Evolutionary conservation across 1,139 yeast species (phyloP), one percentile per base, ranked within the genome.

Genomic region (Pichia kudriavzevii): DNA sequence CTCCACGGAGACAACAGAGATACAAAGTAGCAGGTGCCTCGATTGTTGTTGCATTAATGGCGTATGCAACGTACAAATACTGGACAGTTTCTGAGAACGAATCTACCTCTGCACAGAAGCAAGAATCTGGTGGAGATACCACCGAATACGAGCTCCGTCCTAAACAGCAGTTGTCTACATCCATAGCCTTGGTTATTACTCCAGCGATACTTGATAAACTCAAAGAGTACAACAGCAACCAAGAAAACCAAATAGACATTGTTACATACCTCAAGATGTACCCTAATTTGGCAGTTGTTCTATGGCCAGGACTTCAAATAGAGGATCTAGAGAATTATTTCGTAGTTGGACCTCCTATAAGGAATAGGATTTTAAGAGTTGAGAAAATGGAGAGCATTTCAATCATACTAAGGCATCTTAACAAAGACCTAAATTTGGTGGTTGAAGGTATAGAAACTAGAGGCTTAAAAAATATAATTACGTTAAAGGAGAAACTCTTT

Each of bases 331-430:
- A 63, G 41, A 35, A 42, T 4, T 48, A 49, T 20, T 37, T 43
- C 23, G 31, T 52, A 4, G 31, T 61, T 14, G 38, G 47, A 4
- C 34, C 45, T 3, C 42, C 45, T 9, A 36, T 53, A 9, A 48
- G 42, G 3, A 51, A 45, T 39, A 60, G 63, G 38, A 42, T 66
- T 2, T 62, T 68, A 4, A 50, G 49, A 28, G 63, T 69, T 32
- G 59, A 55, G 4, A 58, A 63, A 1, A 50, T 53, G 34, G 54
- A 49, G 9, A 68, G 72, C 5, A 47, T 64, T 2, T 66, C 69
- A 60, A 63, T 69, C 13, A 53, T 67, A 14, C 53, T 66, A 9
- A 64, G 64, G 35, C 69, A 64, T 34, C 30, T 67, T 13, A 49
- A 49, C 22, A 58, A 63, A 15, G 49, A 55, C 11, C 35, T 53